Percentiles rank a stretch among this genome's conserved stretches.
These are phyloP conservation scores for Penicillium sp. DNA, from an alignment of 2,329 filamentous ascomycete species.

Conservation along the genomic window DNA sequence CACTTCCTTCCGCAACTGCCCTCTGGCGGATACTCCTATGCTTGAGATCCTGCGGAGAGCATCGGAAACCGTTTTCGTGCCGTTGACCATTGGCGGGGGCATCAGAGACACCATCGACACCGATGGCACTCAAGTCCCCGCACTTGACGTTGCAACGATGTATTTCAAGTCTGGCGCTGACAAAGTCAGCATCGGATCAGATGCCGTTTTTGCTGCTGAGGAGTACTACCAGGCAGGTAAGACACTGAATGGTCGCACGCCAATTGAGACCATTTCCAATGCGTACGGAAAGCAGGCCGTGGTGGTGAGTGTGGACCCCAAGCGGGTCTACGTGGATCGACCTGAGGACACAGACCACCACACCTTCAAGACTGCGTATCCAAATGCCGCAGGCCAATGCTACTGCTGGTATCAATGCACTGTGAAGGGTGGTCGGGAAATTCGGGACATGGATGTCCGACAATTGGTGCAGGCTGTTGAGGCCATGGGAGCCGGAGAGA, in stretches of 20 bases:
- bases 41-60: slow-evolving; percentile 85
- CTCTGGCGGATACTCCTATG: slow-evolving; percentile 90
- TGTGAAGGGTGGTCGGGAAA: slow-evolving; percentile 90
- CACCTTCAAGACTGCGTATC: slow-evolving; percentile 67
- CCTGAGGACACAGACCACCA: slow-evolving; percentile 70
- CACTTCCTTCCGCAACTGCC: slow-evolving; percentile 94
- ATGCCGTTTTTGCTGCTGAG: slow-evolving; percentile 89
- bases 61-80: slow-evolving; percentile 90
- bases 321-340: slow-evolving; percentile 76
- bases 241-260: slow-evolving; percentile 73
- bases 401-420: slow-evolving; percentile 98
- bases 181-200: slow-evolving; percentile 94
- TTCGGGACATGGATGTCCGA: slow-evolving; percentile 87
- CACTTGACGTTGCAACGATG: slow-evolving; percentile 88
- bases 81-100: slow-evolving; percentile 90
- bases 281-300: slow-evolving; percentile 97
- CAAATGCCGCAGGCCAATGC: slow-evolving; percentile 71
- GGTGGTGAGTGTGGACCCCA: slow-evolving; percentile 91
- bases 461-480: slow-evolving; percentile 87
- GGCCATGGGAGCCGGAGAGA: slow-evolving; percentile 92
- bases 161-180: slow-evolving; percentile 98
- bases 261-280: slow-evolving; percentile 90
- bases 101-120: slow-evolving; percentile 90
- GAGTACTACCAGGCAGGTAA: slow-evolving; percentile 74
- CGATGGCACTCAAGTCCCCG: slow-evolving; percentile 80